These are phyloP conservation scores for Aspergillus tamarii DNA, from an alignment of 2,329 filamentous ascomycete genomes.

Conservation along the genomic window DNA sequence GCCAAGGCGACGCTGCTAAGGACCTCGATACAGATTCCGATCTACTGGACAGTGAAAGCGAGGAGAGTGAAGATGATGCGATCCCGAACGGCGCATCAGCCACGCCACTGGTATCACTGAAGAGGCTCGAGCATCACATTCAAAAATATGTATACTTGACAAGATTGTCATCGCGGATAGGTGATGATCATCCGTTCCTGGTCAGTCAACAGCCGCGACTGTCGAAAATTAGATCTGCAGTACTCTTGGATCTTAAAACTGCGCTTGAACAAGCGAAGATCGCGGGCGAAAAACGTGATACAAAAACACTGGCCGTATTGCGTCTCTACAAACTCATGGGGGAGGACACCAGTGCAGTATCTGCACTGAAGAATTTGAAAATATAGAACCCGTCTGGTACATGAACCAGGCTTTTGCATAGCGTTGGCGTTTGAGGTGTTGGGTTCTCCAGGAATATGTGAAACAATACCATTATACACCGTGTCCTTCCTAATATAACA, in stretches of 20 bases:
- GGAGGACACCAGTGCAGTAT: slow-evolving; percentile 62
- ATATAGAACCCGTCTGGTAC: slow-evolving; percentile 26
- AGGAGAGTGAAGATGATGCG: slow-evolving; percentile 44
- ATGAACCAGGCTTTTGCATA: slow-evolving; percentile 35
- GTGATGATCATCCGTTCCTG: slow-evolving; percentile 65
- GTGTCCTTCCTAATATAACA: slow-evolving; percentile 45
- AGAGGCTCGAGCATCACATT: slow-evolving; percentile 58
- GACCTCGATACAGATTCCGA: slow-evolving; percentile 40
- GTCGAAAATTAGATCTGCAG: slow-evolving; percentile 61
- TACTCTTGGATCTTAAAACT: slow-evolving; percentile 67
- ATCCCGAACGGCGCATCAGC: slow-evolving; percentile 42
- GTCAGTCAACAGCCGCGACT: slow-evolving; percentile 59
- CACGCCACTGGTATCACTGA: slow-evolving; percentile 38
- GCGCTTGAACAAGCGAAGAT: slow-evolving; percentile 62
- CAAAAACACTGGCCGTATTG: slow-evolving; percentile 58
- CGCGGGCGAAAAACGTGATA: slow-evolving; percentile 37
- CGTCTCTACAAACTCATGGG: slow-evolving; percentile 65
- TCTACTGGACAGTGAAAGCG: slow-evolving; percentile 38
- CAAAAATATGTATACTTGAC: slow-evolving; percentile 62
- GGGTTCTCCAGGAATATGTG: slow-evolving; percentile 24
- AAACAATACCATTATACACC: slow-evolving; percentile 47
- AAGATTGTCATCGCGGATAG: slow-evolving; percentile 55
- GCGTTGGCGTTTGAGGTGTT: slow-evolving; percentile 46
- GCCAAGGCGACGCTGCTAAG: slow-evolving; percentile 19
- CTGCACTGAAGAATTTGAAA: slow-evolving; percentile 54